Conservation (phyloP, 257 asterid species). For the Nicotiana noctiflora region DNA sequence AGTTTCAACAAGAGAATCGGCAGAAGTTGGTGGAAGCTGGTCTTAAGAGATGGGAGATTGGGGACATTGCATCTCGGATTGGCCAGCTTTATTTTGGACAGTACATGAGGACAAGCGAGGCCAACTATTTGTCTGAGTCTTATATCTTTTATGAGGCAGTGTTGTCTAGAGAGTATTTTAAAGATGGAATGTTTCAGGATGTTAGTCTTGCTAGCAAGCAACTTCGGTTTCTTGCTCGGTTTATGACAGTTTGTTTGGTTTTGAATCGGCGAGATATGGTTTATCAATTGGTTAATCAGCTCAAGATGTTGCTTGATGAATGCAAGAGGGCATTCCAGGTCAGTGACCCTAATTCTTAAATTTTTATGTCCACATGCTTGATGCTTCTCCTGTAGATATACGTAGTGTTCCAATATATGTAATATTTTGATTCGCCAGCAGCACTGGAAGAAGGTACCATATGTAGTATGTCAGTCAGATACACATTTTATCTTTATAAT, state of each 20-base stretch:
- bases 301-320: conserved; percentile 84
- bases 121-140: conserved; percentile 78
- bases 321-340: conserved; percentile 93
- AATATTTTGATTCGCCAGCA: not conserved
- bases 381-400: not conserved
- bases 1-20: conserved; percentile 90
- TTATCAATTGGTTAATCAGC: conserved; percentile 82
- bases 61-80: conserved; percentile 95
- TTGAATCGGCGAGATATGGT: conserved; percentile 80
- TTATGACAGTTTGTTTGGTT: conserved; percentile 82
- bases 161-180: conserved; percentile 86
- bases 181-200: conserved; percentile 89
- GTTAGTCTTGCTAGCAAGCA: conserved; percentile 74
- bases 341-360: not conserved
- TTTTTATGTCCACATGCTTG: conserved; percentile 3
- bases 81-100: conserved; percentile 98
- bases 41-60: conserved; percentile 97
- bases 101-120: conserved; percentile 98
- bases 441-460: not conserved
- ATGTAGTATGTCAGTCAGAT: not conserved
- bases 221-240: conserved; percentile 86
- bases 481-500: not conserved
- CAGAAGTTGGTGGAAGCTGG: conserved; percentile 95
- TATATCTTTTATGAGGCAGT: conserved; percentile 89
- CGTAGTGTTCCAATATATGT: not conserved